Evolutionary conservation across 2,329 filamentous ascomycete species (phyloP), one percentile per base, ranked within the genome.

Genomic region (Claviceps africana): DNA sequence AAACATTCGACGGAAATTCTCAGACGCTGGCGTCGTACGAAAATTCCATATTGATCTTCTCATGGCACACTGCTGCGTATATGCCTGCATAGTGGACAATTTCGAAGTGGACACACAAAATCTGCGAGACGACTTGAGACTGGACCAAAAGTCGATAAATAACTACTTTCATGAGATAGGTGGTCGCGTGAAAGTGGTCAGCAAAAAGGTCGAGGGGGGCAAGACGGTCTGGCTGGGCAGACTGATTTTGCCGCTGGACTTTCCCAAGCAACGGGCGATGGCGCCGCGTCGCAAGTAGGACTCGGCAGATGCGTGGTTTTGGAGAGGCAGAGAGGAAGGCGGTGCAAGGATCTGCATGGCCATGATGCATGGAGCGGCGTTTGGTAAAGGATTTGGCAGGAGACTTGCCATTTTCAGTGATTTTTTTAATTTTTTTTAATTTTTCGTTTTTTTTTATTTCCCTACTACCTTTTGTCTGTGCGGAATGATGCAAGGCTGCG

Each of bases 91-190:
- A 56, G 71, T 89, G 19, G 85, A 89, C 60, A 81, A 83, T 62
- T 88, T 81, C 62, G 80, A 83, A 62, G 81, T 87, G 52, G 82
- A 90, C 60, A 82, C 82, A 7, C 77, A 76, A 56, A 76, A 83
- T 57, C 68, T 94, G 57, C 77, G 81, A 51, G 79, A 85, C 56
- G 88, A 93, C 62, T 67, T 93, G 54, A 77, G 78, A 62, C 61
- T 90, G 53, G 85, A 89, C 58, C 79, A 83, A 65, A 84, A 79
- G 67, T 73, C 80, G 62, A 81, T 91, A 60, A 76, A 73, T 50
- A 76, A 81, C 62, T 90, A 88, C 65, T 90, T 86, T 65, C 69
- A 72, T 47, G 87, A 91, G 65, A 82, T 93, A 57, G 88, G 88
- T 22, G 86, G 83, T 31, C 79, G 75, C 59, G 74, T 87, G 31